Conservation (phyloP, 768 basidiomycete species). For the Pisolithus sp. region DNA sequence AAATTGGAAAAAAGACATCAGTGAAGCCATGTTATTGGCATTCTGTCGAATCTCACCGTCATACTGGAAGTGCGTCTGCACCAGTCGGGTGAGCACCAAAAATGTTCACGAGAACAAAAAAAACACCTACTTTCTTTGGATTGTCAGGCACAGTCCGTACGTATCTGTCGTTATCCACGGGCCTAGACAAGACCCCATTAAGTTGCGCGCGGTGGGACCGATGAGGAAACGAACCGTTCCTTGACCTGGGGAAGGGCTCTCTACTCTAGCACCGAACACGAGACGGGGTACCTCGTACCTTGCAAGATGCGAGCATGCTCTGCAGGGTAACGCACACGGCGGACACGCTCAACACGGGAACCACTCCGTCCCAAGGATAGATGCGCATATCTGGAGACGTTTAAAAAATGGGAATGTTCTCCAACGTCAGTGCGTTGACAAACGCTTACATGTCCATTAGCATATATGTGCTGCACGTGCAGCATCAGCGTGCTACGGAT, state of each 20-base stretch:
- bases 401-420: conserved; percentile 11
- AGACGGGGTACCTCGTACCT: conserved; percentile 39
- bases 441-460: conserved; percentile 72
- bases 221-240: conserved; percentile 48
- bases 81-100: conserved; percentile 7
- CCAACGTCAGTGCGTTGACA: neutral
- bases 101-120: neutral
- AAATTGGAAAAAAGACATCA: neutral
- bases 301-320: conserved; percentile 91
- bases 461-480: conserved; percentile 68
- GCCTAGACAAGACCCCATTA: conserved; percentile 38
- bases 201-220: neutral
- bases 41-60: conserved; percentile 47
- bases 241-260: conserved; percentile 34
- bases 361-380: conserved; percentile 86
- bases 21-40: neutral
- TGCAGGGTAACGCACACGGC: conserved; percentile 82
- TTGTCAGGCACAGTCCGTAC: conserved; percentile 72
- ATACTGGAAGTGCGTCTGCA: conserved; percentile 73
- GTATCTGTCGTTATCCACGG: conserved; percentile 79
- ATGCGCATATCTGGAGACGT: conserved; percentile 71
- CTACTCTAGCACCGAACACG: neutral
- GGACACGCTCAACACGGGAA: conserved; percentile 82
- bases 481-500: conserved; percentile 5
- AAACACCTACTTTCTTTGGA: conserved; percentile 68